A percentile compares a stretch with the other conserved stretches of the same genome.
Evolutionary conservation across 495 filamentous ascomycete species (phyloP).

Genomic region (Amorphotheca resinae): DNA sequence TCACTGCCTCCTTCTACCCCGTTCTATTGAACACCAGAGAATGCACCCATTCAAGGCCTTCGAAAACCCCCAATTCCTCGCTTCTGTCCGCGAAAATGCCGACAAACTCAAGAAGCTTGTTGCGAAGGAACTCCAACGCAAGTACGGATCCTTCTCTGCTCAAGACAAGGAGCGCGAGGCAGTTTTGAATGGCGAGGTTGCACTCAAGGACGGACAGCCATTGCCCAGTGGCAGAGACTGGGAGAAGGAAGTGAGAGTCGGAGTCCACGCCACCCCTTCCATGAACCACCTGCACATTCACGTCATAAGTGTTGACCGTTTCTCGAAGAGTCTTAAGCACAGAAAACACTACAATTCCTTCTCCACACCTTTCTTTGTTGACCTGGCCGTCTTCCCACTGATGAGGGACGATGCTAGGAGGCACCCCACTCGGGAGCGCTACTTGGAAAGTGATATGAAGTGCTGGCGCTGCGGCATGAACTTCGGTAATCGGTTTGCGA

Average conservation of each 20-base stretch:
- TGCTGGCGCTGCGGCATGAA: conserved; percentile 79
- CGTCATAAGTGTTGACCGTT: conserved; percentile 63
- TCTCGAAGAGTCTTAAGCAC: conserved; percentile 58
- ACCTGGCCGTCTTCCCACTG: conserved; percentile 71
- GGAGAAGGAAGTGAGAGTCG: conserved; percentile 59
- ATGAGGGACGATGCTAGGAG: conserved; percentile 45
- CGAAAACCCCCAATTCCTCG: conserved; percentile 55
- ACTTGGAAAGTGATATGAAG: conserved; percentile 45
- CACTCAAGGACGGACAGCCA: conserved; percentile 23
- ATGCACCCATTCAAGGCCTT: conserved; percentile 74
- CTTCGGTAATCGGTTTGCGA: conserved; percentile 59
- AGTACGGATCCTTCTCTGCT: conserved; percentile 49
- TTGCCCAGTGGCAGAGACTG: conserved; percentile 68
- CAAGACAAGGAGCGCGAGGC: conserved; percentile 43
- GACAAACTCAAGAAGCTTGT: conserved; percentile 48
- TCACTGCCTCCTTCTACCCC: conserved; percentile 78
- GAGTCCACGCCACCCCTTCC: conserved; percentile 75
- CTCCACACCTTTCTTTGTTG: conserved; percentile 73
- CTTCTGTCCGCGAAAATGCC: conserved; percentile 46
- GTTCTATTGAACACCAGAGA: conserved; percentile 44
- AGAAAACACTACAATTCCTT: conserved; percentile 91
- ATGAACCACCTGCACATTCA: conserved; percentile 94
- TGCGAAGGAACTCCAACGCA: conserved; percentile 63
- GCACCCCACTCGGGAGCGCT: conserved; percentile 40
- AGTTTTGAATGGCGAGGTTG: conserved; percentile 44